Percentiles rank a stretch among this genome's conserved stretches.
These are phyloP conservation scores for Pulveroboletus sp. DNA, from an alignment of 768 basidiomycete genomes.

Conservation along the genomic window DNA sequence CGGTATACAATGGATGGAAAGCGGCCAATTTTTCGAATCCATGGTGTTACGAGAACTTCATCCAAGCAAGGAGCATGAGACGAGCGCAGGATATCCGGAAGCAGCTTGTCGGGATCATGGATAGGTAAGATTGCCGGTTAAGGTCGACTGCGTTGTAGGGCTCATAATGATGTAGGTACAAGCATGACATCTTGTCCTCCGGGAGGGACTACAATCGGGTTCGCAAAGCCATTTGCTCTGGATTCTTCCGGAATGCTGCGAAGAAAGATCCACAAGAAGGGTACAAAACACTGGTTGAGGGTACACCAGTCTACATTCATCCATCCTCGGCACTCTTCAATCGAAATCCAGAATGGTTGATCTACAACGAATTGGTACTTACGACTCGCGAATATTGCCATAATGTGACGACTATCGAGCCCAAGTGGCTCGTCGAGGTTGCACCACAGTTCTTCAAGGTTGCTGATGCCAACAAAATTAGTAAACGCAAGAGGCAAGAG, in stretches of 20 bases:
- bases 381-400: constrained; percentile 96
- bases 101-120: constrained; percentile 98
- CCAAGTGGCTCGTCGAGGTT: constrained; percentile 97
- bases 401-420: constrained; percentile 93
- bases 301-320: constrained; percentile 99
- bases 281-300: constrained; percentile 96
- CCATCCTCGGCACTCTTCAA: constrained; percentile 97
- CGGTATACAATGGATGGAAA: constrained; percentile 99
- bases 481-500: constrained; percentile 92
- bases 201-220: constrained; percentile 92
- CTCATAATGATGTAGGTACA: constrained; percentile 59
- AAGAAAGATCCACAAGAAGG: constrained; percentile 99
- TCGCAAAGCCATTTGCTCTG: constrained; percentile 93
- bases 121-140: constrained; percentile 59
- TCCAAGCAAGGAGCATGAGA: constrained; percentile 96
- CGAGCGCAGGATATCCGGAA: constrained; percentile 97
- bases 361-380: constrained; percentile 93
- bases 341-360: constrained; percentile 91
- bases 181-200: constrained; percentile 93
- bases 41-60: constrained; percentile 99
- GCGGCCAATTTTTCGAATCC: constrained; percentile 94
- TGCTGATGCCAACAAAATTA: constrained; percentile 96
- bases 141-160: not conserved
- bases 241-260: constrained; percentile 97
- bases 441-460: constrained; percentile 99